Conservation (phyloP, 164 flowering plant genomes). For the Stephania yunnanensis region DNA sequence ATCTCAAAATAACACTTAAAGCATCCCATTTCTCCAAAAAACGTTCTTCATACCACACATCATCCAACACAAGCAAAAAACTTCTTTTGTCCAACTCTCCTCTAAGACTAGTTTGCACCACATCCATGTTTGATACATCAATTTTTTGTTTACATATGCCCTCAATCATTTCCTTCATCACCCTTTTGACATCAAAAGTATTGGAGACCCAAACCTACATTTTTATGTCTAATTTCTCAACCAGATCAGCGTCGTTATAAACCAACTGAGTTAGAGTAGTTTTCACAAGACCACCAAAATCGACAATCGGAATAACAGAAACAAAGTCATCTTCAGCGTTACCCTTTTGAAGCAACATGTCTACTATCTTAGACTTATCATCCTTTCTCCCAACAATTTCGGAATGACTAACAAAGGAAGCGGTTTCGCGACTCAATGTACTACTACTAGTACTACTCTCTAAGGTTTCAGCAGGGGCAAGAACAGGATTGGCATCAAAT, state of each 20-base stretch:
- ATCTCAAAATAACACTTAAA: background rate
- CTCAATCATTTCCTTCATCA: background rate
- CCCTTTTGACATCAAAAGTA: background rate
- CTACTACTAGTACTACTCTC: background rate
- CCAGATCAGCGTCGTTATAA: background rate
- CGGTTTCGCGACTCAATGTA: background rate
- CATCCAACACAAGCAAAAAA: slow-evolving; percentile 9
- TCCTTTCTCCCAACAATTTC: slow-evolving; percentile 1
- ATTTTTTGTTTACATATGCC: too few species aligned
- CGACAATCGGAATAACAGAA: slow-evolving; percentile 2
- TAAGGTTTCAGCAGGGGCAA: background rate
- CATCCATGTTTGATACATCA: background rate
- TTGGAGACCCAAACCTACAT: slow-evolving; percentile 1
- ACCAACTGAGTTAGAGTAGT: background rate
- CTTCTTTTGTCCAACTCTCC: background rate
- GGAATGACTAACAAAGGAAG: background rate
- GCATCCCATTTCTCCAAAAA: background rate
- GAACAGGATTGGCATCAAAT: background rate
- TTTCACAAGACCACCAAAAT: background rate
- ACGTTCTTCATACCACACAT: background rate
- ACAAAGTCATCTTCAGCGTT: background rate
- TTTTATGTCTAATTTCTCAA: background rate
- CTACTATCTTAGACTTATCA: background rate
- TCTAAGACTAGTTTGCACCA: background rate
- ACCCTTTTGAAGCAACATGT: background rate